Conservation (phyloP, 2,329 filamentous ascomycete species). For the Pyricularia grisea region DNA sequence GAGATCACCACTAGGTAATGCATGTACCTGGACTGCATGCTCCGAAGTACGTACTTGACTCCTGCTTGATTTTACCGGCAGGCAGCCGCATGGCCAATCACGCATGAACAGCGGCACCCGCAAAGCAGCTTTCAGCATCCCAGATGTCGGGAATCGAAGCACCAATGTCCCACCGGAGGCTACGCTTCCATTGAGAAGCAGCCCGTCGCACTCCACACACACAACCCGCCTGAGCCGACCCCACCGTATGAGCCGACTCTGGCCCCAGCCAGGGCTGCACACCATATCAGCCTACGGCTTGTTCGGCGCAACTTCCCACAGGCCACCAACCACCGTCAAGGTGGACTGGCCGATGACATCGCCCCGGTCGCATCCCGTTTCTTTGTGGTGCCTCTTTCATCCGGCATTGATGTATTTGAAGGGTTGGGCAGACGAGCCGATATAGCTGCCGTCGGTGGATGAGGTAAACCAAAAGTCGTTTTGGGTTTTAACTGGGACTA, state of each 20-base stretch:
- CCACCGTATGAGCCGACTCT: background rate
- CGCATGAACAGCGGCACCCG: background rate
- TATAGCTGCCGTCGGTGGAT: background rate
- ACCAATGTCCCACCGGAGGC: background rate
- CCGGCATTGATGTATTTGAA: background rate
- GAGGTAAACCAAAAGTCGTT: background rate
- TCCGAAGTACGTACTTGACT: background rate
- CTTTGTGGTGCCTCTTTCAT: slow-evolving; percentile 8
- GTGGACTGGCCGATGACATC: background rate
- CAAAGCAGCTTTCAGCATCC: background rate
- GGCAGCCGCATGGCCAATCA: background rate
- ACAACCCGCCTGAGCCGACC: background rate
- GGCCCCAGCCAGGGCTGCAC: slow-evolving; percentile 13
- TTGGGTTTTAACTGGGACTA: background rate
- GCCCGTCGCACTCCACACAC: background rate
- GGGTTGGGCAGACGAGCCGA: background rate
- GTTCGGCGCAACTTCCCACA: slow-evolving; percentile 33
- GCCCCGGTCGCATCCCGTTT: slow-evolving; percentile 6
- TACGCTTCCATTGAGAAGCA: background rate
- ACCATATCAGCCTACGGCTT: slow-evolving; percentile 37
- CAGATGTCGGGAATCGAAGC: background rate
- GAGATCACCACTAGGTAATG: background rate
- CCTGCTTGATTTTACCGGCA: background rate
- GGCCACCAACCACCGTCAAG: slow-evolving; percentile 12
- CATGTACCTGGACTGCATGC: background rate